Percentiles rank a stretch among this genome's conserved stretches.
These are phyloP conservation scores for Luzula sylvatica DNA, from an alignment of 176 grass and related monocot species.

Conservation along the genomic window DNA sequence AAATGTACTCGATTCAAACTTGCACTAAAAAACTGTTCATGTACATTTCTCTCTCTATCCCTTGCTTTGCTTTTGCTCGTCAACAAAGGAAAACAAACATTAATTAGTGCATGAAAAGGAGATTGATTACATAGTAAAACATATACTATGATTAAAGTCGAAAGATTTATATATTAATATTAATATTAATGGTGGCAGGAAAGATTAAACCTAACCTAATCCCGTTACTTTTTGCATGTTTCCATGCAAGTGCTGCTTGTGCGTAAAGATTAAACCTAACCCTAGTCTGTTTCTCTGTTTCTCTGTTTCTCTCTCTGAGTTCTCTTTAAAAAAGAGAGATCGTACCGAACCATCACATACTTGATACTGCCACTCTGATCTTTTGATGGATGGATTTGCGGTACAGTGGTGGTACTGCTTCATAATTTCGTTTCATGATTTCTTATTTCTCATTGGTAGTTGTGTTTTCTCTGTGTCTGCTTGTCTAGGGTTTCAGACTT, in stretches of 20 bases:
- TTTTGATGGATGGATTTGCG: not conserved
- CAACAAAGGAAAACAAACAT: too few relatives aligned
- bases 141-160: not conserved
- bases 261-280: constrained; percentile 12
- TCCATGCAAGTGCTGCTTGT: constrained; percentile 18
- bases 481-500: too few relatives aligned
- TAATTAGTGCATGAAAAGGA: not conserved
- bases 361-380: not conserved
- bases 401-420: not conserved
- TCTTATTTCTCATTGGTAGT: constrained; percentile 1
- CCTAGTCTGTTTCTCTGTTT: not conserved
- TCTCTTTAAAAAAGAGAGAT: constrained; percentile 13
- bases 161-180: not conserved
- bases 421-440: not conserved
- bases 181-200: too few relatives aligned
- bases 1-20: too few relatives aligned
- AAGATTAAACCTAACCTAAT: constrained; percentile 16
- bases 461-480: too few relatives aligned
- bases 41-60: not conserved
- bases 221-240: constrained; percentile 20
- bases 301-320: too few relatives aligned
- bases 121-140: not conserved
- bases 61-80: not conserved
- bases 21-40: not conserved
- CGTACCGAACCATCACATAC: not conserved